Evolutionary conservation across 1,284 basidiomycete species (phyloP).

Genomic region (Paramarasmius palmivorus): DNA sequence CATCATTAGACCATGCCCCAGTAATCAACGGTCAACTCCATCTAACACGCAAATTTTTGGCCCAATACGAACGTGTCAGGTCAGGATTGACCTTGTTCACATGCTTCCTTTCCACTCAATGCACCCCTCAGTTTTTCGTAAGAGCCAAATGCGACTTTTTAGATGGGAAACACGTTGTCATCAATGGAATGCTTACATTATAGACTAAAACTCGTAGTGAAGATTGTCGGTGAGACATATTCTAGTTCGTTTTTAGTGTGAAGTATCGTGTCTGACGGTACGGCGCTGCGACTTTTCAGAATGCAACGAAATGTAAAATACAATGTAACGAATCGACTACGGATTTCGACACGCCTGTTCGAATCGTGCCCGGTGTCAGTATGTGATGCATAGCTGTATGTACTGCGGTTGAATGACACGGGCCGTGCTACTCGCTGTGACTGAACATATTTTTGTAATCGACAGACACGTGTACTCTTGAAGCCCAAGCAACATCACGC

Average conservation of each 20-base stretch:
- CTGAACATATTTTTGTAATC: too few species aligned
- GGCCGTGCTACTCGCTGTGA: too few species aligned
- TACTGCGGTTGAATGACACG: too few species aligned
- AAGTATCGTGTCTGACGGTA: too few species aligned
- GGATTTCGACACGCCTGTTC: too few species aligned
- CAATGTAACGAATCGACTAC: too few species aligned
- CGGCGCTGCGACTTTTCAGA: too few species aligned
- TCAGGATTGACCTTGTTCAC: conserved; percentile 27
- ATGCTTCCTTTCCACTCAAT: conserved; percentile 1
- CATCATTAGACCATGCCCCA: not conserved
- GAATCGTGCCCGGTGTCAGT: too few species aligned
- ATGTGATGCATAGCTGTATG: too few species aligned
- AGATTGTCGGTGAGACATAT: conserved; percentile 82
- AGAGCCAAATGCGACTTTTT: conserved; percentile 94
- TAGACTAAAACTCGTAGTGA: conserved; percentile 81
- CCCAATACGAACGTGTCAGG: conserved; percentile 92
- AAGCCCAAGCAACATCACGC: too few species aligned
- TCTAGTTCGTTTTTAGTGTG: too few species aligned
- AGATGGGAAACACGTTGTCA: conserved; percentile 91
- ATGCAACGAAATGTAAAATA: conserved; percentile 63
- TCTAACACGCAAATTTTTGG: conserved; percentile 96
- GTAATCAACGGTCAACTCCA: not conserved
- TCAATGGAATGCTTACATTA: conserved; percentile 89
- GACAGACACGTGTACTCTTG: too few species aligned
- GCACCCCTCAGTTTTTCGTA: conserved; percentile 81